Conservation (phyloP, 495 filamentous ascomycete genomes). For the Lophium mytilinum region DNA sequence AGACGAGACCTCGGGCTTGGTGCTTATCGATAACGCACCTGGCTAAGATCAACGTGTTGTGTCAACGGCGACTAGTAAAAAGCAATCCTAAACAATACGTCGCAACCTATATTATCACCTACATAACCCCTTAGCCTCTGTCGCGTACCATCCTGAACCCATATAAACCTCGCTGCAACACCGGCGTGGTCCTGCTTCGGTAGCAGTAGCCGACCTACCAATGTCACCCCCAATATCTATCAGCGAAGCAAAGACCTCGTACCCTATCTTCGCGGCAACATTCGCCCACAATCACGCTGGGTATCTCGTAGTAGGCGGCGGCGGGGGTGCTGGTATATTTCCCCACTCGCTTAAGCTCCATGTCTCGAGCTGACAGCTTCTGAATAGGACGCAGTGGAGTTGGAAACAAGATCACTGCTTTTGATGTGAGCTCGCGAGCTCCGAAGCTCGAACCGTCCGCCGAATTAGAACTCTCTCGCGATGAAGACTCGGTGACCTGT, state of each 20-base stretch:
- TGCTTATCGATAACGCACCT: too few species aligned
- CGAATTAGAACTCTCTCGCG: conserved; percentile 70
- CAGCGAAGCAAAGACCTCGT: conserved; percentile 65
- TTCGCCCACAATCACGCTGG: conserved; percentile 75
- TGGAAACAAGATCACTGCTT: conserved; percentile 75
- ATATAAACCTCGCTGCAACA: too few species aligned
- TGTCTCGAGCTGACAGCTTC: background rate
- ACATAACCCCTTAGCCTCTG: too few species aligned
- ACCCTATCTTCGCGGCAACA: conserved; percentile 83
- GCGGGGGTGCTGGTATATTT: conserved; percentile 51
- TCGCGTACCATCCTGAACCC: too few species aligned
- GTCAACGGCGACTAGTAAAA: too few species aligned
- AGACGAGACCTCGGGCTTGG: too few species aligned
- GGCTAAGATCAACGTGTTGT: too few species aligned
- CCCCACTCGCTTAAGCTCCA: background rate
- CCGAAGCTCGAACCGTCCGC: conserved; percentile 52
- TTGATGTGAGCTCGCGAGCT: conserved; percentile 56
- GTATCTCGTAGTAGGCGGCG: conserved; percentile 77
- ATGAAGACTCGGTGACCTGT: conserved; percentile 88
- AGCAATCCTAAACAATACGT: too few species aligned
- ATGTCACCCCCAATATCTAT: conserved; percentile 30
- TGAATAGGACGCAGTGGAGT: conserved; percentile 60
- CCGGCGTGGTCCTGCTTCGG: too few species aligned
- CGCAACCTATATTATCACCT: too few species aligned
- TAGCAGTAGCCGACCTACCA: background rate